Evolutionary conservation across 768 basidiomycete species (phyloP).

Genomic region (Hirschioporus abietinus): DNA sequence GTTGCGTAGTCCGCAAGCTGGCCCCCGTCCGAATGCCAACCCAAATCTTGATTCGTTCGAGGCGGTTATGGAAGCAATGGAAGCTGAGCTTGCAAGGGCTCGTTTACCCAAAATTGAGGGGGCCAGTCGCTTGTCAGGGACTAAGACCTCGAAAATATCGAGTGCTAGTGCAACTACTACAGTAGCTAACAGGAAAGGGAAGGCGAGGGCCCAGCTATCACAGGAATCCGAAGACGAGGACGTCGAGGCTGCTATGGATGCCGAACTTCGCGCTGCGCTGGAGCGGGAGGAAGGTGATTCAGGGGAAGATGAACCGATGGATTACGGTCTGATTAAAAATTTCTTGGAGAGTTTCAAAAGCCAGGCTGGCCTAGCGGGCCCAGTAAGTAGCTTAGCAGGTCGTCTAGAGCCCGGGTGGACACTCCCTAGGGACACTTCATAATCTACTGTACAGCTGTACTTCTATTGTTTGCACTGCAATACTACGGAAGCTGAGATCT

Average conservation of each 20-base stretch:
- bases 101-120: constrained; percentile 23
- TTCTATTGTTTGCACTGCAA: neutral
- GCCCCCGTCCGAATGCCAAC: constrained; percentile 44
- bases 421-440: constrained; percentile 64
- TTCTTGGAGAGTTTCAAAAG: constrained; percentile 95
- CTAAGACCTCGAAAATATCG: constrained; percentile 8
- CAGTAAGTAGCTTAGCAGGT: constrained; percentile 86
- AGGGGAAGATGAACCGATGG: constrained; percentile 45
- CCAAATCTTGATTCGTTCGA: constrained; percentile 88
- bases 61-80: constrained; percentile 94
- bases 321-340: constrained; percentile 94
- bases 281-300: constrained; percentile 50
- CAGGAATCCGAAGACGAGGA: constrained; percentile 44
- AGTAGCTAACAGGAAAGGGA: constrained; percentile 28
- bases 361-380: constrained; percentile 85
- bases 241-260: constrained; percentile 85
- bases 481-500: neutral
- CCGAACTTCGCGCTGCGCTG: constrained; percentile 67
- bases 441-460: constrained; percentile 6
- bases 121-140: neutral
- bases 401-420: constrained; percentile 71
- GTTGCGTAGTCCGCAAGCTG: constrained; percentile 18
- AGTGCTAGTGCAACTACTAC: constrained; percentile 17
- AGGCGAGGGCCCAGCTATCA: constrained; percentile 39
- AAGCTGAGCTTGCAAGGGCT: constrained; percentile 63